phyloP scores from a whole-genome alignment of 1,139 yeast genomes.

The Lodderomyces orthopsilosis region DNA sequence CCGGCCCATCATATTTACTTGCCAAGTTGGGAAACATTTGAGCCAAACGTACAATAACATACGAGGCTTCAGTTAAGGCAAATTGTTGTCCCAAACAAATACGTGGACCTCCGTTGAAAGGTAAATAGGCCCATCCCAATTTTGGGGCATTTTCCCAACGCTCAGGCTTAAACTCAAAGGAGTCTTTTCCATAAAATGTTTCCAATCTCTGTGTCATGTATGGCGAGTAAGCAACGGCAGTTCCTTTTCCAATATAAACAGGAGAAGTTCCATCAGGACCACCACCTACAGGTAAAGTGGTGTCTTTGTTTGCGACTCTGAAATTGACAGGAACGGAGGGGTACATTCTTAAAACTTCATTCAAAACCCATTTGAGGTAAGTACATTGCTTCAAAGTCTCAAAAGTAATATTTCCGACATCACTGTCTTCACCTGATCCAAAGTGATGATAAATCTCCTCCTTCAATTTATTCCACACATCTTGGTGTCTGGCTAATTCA shows the following conservation, averaged over 20 bases:
- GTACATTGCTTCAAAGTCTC: slow-evolving; percentile 49
- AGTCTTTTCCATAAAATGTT: slow-evolving; percentile 45
- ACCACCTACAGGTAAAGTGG: slow-evolving; percentile 52
- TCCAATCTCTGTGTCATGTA: slow-evolving; percentile 41
- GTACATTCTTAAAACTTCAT: slow-evolving; percentile 50
- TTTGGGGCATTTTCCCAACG: slow-evolving; percentile 42
- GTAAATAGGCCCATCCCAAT: slow-evolving; percentile 43
- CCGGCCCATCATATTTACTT: slow-evolving; percentile 18
- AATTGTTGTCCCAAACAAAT: slow-evolving; percentile 47
- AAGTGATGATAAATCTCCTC: slow-evolving; percentile 27
- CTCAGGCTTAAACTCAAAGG: slow-evolving; percentile 45
- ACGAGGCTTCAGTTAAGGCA: slow-evolving; percentile 45
- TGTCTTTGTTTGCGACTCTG: slow-evolving; percentile 38
- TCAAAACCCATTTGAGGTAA: slow-evolving; percentile 46
- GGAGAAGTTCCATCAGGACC: slow-evolving; percentile 47
- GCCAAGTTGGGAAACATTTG: slow-evolving; percentile 36
- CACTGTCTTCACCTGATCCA: slow-evolving; percentile 29
- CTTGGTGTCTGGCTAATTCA: slow-evolving; percentile 44
- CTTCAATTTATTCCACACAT: slow-evolving; percentile 36
- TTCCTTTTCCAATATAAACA: slow-evolving; percentile 42
- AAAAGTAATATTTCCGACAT: slow-evolving; percentile 27
- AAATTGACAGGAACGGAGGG: slow-evolving; percentile 53
- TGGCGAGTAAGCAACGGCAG: slow-evolving; percentile 35
- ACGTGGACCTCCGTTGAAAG: slow-evolving; percentile 46
- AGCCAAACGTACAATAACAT: slow-evolving; percentile 23